These are phyloP conservation scores for Rheum nobile DNA, from an alignment of 148 eudicot genomes.

Conservation along the genomic window DNA sequence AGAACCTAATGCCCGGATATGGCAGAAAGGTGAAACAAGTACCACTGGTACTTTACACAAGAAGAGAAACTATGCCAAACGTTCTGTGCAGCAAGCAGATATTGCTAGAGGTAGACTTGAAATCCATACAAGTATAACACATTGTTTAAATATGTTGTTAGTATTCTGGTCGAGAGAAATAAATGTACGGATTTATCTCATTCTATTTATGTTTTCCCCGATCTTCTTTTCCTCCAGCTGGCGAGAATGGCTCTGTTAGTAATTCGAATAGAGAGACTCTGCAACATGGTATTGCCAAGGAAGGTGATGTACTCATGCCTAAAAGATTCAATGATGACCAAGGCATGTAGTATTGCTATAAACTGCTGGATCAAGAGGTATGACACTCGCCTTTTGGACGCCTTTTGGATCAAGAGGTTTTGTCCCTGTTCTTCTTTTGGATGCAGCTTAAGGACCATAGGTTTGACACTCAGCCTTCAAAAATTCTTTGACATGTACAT, in stretches of 20 bases:
- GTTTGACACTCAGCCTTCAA: too few relatives aligned
- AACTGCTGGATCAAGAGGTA: neutral
- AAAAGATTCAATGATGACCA: neutral
- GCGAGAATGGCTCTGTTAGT: neutral
- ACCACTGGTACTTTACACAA: neutral
- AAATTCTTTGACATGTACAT: too few relatives aligned
- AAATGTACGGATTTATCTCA: neutral
- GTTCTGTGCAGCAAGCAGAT: slow-evolving; percentile 1
- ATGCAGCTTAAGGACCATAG: too few relatives aligned
- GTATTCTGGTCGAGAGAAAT: neutral
- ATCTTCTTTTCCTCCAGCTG: neutral
- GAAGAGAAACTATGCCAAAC: slow-evolving; percentile 10
- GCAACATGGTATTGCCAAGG: neutral
- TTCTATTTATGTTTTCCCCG: too few relatives aligned
- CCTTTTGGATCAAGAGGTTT: too few relatives aligned
- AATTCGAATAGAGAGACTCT: neutral
- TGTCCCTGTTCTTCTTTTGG: too few relatives aligned
- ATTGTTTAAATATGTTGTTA: neutral
- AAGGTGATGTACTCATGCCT: neutral
- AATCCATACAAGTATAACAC: neutral
- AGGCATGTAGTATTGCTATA: neutral
- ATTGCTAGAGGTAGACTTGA: neutral
- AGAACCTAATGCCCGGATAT: neutral
- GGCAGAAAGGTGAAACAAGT: slow-evolving; percentile 3
- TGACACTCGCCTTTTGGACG: too few relatives aligned